These are phyloP conservation scores for Barnettozyma pratensis DNA, from an alignment of 805 yeast genomes.

Conservation along the genomic window DNA sequence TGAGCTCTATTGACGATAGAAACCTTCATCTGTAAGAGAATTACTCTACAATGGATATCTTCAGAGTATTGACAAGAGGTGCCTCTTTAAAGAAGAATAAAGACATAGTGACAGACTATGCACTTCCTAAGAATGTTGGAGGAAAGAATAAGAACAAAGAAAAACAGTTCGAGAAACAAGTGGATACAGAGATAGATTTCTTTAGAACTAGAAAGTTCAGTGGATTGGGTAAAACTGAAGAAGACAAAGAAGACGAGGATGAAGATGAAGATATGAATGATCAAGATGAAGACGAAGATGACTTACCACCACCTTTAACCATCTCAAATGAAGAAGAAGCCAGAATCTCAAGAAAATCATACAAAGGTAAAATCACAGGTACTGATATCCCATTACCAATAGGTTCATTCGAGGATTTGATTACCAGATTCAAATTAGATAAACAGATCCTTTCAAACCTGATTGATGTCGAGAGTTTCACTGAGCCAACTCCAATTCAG, in stretches of 20 bases:
- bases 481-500: constrained; percentile 90
- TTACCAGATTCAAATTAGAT: constrained; percentile 61
- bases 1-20: constrained; percentile 1
- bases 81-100: constrained; percentile 65
- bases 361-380: constrained; percentile 72
- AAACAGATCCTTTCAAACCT: constrained; percentile 52
- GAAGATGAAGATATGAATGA: constrained; percentile 20
- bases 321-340: constrained; percentile 60
- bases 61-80: constrained; percentile 79
- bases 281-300: constrained; percentile 27
- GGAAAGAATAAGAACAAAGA: constrained; percentile 28
- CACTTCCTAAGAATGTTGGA: constrained; percentile 25
- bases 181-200: constrained; percentile 77
- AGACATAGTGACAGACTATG: constrained; percentile 22
- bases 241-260: constrained; percentile 22
- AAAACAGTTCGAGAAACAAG: constrained; percentile 39
- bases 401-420: constrained; percentile 80
- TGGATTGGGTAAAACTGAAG: constrained; percentile 21
- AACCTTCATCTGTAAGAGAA: too few species aligned
- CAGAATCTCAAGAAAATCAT: constrained; percentile 46
- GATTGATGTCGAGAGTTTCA: constrained; percentile 57
- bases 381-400: constrained; percentile 87
- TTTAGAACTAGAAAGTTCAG: constrained; percentile 52
- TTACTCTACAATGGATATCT: constrained; percentile 66
- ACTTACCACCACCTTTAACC: constrained; percentile 33